Evolutionary conservation across 2,329 filamentous ascomycete genomes (phyloP), one percentile per base, ranked within the genome.

Genomic region (Nemania sp.): DNA sequence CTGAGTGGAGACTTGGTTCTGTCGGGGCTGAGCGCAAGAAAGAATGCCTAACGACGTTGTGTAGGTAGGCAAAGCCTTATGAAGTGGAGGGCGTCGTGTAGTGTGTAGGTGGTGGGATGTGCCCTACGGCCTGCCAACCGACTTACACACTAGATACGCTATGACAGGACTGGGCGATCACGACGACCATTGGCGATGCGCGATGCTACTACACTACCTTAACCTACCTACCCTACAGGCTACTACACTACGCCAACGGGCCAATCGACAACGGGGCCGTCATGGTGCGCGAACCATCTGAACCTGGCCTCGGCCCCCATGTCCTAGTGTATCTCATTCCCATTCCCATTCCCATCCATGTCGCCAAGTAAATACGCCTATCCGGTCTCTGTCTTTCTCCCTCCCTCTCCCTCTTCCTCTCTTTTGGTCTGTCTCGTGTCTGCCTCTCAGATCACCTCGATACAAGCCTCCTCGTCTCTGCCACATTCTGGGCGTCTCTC

Each of bases 381-480:
- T 54, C 45, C 58, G 57, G 53, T 47, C 59, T 57, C 25, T 42
- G 25, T 43, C 29, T n/a, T n/a, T n/a, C n/a, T n/a, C n/a, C n/a
- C n/a, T n/a, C n/a, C n/a, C n/a, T n/a, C n/a, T n/a, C n/a, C n/a
- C n/a, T n/a, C 25, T 29, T 7, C 7, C 25, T 29, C 25, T 29
- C 4, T 29, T 7, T 29, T 3, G 3, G 25, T 29, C 25, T 29
- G 25, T 43, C 34, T 10, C 18, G 52, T 64, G 63, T 64, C 62
- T 67, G 64, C 65, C 62, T 67, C 51, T 65, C 67, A 48, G 67
- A 57, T 65, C 65, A 64, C 67, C 64, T 67, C 61, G 60, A 61
- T n/a, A n/a, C 66, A 65, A 65, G 64, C 59, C 61, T 63, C 59
- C 55, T 55, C 55, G 32, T 48, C 62, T 65, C 60, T 61, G 62